Evolutionary conservation across 1,284 basidiomycete species (phyloP), one percentile per base, ranked within the genome.

Genomic region (Waitea zeae): DNA sequence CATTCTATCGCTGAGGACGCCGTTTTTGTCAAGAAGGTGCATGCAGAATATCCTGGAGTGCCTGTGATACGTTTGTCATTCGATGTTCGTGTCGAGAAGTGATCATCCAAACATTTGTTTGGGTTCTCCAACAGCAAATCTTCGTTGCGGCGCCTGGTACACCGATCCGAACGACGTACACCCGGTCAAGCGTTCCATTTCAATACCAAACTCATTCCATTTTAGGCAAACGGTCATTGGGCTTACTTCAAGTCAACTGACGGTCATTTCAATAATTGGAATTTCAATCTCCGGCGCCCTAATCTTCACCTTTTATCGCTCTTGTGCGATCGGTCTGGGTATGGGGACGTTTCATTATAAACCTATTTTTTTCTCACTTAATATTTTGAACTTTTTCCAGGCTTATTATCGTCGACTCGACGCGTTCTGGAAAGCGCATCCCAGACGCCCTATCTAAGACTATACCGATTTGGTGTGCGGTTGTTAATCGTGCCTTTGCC

Each of bases 231-330:
- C n/a, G n/a, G n/a, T n/a, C n/a, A n/a, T 64, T 37, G 66, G 0
- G 83, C 80, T 11, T 97, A 98, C 60, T 97, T 96, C 68, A 98
- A 98, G 54, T 93, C 89, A 0, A 96, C 92, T 0, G 93, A 98
- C 46, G 93, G 93, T 0, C 93, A 97, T 47, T 79, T 72, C 41
- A 68, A 72, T 19, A 75, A 86, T 48, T 92, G 88, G 86, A 63
- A 67, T 45, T 93, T 93, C 58, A 90, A 80, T 47, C 57, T 93
- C 3, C 64, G 89, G 14, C 61, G 93, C 12, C 75, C 87, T 0
- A 97, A 97, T 49, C 58, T 97, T 12, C 78, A 87, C 36, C 54
- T 97, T 0, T 56, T 96, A 2, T 57, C 67, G 0, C 42, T 75
- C 20, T 66, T 83, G 13, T 51, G 59, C 9, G 42, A 66, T 22